A percentile compares a stretch with the other conserved stretches of the same genome.
phyloP scores from a whole-genome alignment of 2,329 filamentous ascomycete genomes.

The Paracoccidioides lutzii region DNA sequence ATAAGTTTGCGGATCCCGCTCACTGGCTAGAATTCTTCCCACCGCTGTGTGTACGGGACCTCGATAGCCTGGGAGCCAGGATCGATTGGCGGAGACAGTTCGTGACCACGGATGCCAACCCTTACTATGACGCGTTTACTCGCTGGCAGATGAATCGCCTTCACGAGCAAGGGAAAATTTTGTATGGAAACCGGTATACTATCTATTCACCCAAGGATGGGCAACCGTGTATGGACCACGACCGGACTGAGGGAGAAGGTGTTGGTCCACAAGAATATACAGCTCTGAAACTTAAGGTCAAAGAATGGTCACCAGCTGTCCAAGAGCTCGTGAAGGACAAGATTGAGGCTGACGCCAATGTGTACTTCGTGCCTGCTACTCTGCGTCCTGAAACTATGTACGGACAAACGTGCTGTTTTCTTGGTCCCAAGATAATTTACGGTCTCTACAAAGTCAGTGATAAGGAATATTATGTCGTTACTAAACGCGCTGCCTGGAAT shows the following conservation, averaged over 20 bases:
- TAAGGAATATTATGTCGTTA: slow-evolving; percentile 73
- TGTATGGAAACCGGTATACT: slow-evolving; percentile 85
- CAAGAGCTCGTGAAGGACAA: slow-evolving; percentile 60
- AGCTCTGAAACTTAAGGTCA: slow-evolving; percentile 77
- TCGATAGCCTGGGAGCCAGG: slow-evolving; percentile 70
- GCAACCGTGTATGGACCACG: slow-evolving; percentile 79
- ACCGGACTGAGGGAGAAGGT: slow-evolving; percentile 67
- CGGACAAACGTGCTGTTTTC: slow-evolving; percentile 90
- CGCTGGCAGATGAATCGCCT: slow-evolving; percentile 95
- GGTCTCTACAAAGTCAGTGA: slow-evolving; percentile 70
- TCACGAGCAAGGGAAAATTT: slow-evolving; percentile 80
- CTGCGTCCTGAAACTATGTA: slow-evolving; percentile 97
- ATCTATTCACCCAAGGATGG: slow-evolving; percentile 85
- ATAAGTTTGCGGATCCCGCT: slow-evolving; percentile 80
- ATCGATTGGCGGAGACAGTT: slow-evolving; percentile 91
- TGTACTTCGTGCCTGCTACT: slow-evolving; percentile 86
- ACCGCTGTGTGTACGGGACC: slow-evolving; percentile 60
- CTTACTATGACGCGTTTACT: slow-evolving; percentile 91
- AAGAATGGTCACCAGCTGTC: slow-evolving; percentile 74
- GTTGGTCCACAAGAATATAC: slow-evolving; percentile 84
- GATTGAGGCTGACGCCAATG: slow-evolving; percentile 62
- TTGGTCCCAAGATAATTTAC: slow-evolving; percentile 79
- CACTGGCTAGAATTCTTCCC: slow-evolving; percentile 92
- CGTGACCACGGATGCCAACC: slow-evolving; percentile 91
- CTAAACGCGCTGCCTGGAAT: slow-evolving; percentile 73